Evolutionary conservation across 2,329 filamentous ascomycete species (phyloP).

Genomic region (Calycina herbarum): DNA sequence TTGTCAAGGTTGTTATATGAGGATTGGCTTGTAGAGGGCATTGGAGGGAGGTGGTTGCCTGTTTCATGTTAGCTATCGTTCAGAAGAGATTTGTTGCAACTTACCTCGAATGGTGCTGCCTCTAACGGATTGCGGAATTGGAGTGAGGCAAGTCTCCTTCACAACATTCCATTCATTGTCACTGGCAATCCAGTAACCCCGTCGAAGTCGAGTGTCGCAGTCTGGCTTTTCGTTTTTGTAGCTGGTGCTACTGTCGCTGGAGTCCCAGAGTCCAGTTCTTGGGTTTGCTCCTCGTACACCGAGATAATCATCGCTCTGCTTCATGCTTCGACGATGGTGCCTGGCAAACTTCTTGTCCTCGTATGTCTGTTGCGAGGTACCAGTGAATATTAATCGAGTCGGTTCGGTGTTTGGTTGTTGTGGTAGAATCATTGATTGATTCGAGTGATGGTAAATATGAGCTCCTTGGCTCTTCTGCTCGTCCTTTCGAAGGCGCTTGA

Average conservation of each 20-base stretch:
- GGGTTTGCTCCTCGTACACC: slow-evolving; percentile 61
- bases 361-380: slow-evolving; percentile 19
- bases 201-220: slow-evolving; percentile 42
- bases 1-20: slow-evolving; percentile 15
- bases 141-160: slow-evolving; percentile 46
- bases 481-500: neutral
- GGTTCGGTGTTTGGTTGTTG: neutral
- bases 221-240: slow-evolving; percentile 48
- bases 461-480: neutral
- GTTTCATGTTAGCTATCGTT: neutral
- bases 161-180: slow-evolving; percentile 32
- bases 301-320: slow-evolving; percentile 57
- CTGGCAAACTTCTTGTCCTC: slow-evolving; percentile 28
- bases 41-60: slow-evolving; percentile 24
- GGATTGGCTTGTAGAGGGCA: slow-evolving; percentile 21
- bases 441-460: neutral
- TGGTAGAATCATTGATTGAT: slow-evolving; percentile 8
- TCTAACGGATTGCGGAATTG: slow-evolving; percentile 24
- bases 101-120: slow-evolving; percentile 22
- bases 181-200: slow-evolving; percentile 42
- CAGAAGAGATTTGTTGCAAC: slow-evolving; percentile 40
- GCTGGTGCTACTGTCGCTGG: slow-evolving; percentile 45
- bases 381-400: neutral
- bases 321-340: slow-evolving; percentile 47
- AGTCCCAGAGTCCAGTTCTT: slow-evolving; percentile 52